phyloP scores from a whole-genome alignment of 129 eudicot genomes.

The Centrapalus pauciflorus region DNA sequence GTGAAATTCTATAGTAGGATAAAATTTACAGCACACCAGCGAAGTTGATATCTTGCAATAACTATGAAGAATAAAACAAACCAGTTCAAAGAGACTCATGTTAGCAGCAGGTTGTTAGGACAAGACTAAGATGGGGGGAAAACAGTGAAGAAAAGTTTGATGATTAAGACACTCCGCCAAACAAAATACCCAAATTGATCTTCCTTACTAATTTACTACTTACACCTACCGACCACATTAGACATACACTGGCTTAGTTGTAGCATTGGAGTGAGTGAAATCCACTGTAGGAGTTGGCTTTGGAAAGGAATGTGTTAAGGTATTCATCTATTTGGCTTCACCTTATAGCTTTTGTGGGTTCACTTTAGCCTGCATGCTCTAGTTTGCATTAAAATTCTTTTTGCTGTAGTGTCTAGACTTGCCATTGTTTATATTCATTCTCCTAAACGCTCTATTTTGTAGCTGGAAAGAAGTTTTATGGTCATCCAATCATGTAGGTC shows the following conservation, averaged over 20 bases:
- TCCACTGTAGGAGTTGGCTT: too few relatives aligned
- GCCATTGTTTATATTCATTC: not conserved
- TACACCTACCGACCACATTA: too few relatives aligned
- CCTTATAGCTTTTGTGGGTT: not conserved
- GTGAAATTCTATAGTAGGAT: not conserved
- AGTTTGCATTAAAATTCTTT: not conserved
- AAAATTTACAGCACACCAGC: not conserved
- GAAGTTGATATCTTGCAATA: not conserved
- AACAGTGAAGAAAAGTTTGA: not conserved
- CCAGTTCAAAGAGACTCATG: not conserved
- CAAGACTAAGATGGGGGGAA: not conserved
- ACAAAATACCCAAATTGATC: too few relatives aligned
- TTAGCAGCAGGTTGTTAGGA: too few relatives aligned
- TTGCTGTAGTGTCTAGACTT: not conserved
- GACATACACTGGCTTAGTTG: too few relatives aligned
- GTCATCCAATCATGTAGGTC: constrained; percentile 47
- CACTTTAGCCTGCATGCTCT: not conserved
- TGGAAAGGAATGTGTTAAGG: not conserved
- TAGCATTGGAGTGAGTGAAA: too few relatives aligned
- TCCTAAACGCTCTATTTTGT: not conserved
- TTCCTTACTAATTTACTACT: too few relatives aligned
- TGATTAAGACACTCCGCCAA: too few relatives aligned
- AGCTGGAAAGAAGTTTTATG: not conserved
- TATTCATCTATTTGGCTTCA: not conserved
- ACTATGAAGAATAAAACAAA: too few relatives aligned